A percentile compares a stretch with the other conserved stretches of the same genome.
These are phyloP conservation scores for Colletotrichum sp. DNA, from an alignment of 2,329 filamentous ascomycete genomes.

Conservation along the genomic window DNA sequence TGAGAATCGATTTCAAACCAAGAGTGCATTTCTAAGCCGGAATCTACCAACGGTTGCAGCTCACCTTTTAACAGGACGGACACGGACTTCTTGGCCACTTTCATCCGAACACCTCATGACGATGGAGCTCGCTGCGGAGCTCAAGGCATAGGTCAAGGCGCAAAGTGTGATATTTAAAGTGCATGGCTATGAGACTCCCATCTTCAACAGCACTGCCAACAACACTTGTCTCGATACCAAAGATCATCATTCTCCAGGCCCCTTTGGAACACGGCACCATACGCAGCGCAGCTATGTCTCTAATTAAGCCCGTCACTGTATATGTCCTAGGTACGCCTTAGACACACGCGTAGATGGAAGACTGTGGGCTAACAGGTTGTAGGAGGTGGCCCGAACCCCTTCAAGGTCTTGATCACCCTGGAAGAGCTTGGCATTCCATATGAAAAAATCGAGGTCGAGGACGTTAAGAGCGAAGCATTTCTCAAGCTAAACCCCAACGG, in stretches of 20 bases:
- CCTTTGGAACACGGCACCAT: not conserved
- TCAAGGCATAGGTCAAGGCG: not conserved
- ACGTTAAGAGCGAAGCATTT: conserved; percentile 28
- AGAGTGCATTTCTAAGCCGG: not conserved
- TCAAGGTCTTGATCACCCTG: conserved; percentile 35
- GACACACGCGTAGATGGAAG: not conserved
- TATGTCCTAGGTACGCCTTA: not conserved
- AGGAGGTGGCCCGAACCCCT: conserved; percentile 30
- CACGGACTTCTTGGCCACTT: not conserved
- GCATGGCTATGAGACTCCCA: not conserved
- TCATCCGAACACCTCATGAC: not conserved
- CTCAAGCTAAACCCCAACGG: conserved; percentile 37
- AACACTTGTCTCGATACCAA: not conserved
- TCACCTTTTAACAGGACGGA: not conserved
- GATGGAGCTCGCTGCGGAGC: not conserved
- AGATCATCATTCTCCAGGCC: not conserved
- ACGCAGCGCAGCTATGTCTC: not conserved
- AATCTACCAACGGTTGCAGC: not conserved
- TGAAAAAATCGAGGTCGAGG: conserved; percentile 26
- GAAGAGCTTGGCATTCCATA: conserved; percentile 41
- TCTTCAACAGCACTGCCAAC: not conserved
- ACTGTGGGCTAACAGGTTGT: not conserved
- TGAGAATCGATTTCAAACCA: not conserved
- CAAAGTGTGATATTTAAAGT: not conserved
- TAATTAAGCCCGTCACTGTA: not conserved